Base-by-base conservation (phyloP, 2,329 filamentous ascomycete genomes). In the Basipetospora chlamydospora region DNA sequence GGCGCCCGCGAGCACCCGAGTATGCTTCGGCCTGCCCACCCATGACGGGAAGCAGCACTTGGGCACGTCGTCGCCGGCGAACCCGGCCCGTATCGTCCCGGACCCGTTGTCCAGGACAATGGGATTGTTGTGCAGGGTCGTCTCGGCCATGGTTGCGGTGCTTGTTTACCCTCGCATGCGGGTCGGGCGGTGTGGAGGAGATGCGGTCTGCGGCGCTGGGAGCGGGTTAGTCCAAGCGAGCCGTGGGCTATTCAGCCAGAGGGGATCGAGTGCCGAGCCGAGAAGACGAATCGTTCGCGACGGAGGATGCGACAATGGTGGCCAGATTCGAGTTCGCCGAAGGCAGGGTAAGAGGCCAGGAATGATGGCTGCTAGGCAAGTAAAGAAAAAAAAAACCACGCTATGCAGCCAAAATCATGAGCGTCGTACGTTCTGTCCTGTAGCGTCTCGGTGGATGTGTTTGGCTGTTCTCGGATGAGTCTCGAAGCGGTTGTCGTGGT, bases 91-190 rank as follows among this genome's bases (percentile, higher is more conserved):
- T 55, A 98, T 96, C 4, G 90, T 98, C 46, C 90, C 90, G 47
- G 87, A 95, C 52, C 90, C 90, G 64, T 98, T 98, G 73, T 98
- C 90, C 52, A 98, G 82, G 55, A 98, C 90, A 59, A 98, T 94
- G 41, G 90, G 87, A 47, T 86, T 87, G 69, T 98, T 98, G 68
- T 95, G 90, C 39, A 96, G 76, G 39, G 22, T 23, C 6, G 65
- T 65, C 45, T 75, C 70, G 43, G 68, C 59, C 70, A 75, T 74
- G 36, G 23, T 49, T 33, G 38, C 38, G 6, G 22, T 23, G 22
- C 22, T 23, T 6, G 6, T 11, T 23, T 23, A 6, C 6, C 22
- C 22, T 23, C 22, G 22, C 11, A 23, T 23, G 6, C 11, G 6
- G 22, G 6, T 23, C 22, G 6, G 11, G 22, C 22, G n/a, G n/a